phyloP scores from a whole-genome alignment of 306 rosid genomes.

The Betula pendula region DNA sequence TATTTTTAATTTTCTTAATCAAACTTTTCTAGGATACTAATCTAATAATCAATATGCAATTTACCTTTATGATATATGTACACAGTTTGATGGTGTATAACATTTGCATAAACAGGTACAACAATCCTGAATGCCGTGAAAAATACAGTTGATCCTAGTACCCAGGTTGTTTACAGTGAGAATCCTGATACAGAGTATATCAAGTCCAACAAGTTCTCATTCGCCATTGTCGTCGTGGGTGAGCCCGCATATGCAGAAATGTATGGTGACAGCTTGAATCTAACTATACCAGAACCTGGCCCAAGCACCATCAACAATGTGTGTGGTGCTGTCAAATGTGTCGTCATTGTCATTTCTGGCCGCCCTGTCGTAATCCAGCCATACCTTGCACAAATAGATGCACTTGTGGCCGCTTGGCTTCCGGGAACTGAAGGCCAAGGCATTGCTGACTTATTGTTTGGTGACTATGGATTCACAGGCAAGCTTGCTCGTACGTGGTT shows the following conservation, averaged over 20 bases:
- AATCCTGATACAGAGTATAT: constrained; percentile 63
- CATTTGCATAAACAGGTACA: constrained; percentile 52
- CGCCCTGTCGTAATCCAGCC: constrained; percentile 89
- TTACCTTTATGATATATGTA: no score
- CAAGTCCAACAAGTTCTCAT: constrained; percentile 59
- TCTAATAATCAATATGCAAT: no score
- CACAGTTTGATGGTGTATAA: constrained; percentile 1
- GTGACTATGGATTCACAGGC: constrained; percentile 76
- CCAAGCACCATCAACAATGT: constrained; percentile 68
- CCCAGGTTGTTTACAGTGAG: constrained; percentile 72
- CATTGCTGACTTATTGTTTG: constrained; percentile 64
- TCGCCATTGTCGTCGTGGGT: constrained; percentile 84
- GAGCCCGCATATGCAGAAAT: constrained; percentile 86
- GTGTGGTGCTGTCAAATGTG: constrained; percentile 61
- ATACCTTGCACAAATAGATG: constrained; percentile 57
- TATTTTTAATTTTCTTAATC: neutral
- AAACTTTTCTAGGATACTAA: no score
- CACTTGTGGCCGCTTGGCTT: constrained; percentile 96
- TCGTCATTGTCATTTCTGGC: constrained; percentile 72
- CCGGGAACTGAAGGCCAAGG: constrained; percentile 99
- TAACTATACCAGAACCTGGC: constrained; percentile 73
- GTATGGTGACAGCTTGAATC: constrained; percentile 71
- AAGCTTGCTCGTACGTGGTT: constrained; percentile 88
- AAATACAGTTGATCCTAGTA: constrained; percentile 59
- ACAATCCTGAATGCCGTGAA: constrained; percentile 79